Base-by-base conservation (phyloP, 23 red algal species). In the Gracilaria gracilis region DNA sequence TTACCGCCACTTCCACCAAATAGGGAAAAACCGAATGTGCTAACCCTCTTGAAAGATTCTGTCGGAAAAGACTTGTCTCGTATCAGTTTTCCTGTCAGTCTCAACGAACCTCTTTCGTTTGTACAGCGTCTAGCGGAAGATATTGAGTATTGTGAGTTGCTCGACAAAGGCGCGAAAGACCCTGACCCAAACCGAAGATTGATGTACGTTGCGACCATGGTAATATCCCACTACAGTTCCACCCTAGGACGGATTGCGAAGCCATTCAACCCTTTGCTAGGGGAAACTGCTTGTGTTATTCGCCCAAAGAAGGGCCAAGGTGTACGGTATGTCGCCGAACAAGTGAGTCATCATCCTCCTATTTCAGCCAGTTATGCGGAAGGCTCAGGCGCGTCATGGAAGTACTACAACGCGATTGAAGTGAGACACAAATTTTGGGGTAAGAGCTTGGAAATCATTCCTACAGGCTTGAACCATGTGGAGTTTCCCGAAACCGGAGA, bases 371-470 rank as follows among this genome's bases (percentile, higher is more conserved):
- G 84, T 23, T 93, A 98, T 62, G 96, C 93, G 36, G 93, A 95
- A 57, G 96, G 97, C 27, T 84, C 89, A 40, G 79, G 89, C 53
- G 82, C 83, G 19, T 88, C 61, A 9, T 99, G 97, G 97, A 91
- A 70, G 27, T 99, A 99, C 75, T 86, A 84, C 49, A 90, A 89
- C 32, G 82, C 88, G 46, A 95, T 90, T 46, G 92, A 95, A 89
- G 86, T 99, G 57, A 83, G 86, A 42, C 94, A 99, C 88, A 96
- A 96, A 91, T 99, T 99, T 93, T 99, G 95, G 94, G 97, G 97
- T 32, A 99, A 99, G 94, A 95, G 89, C 38, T 39, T 99, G 69
- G 97, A 99, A 88, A 87, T 99, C 34, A 92, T 99, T 84, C 94
- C 94, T 20, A 91, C 82, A 4, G 97, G 97, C 40, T 90, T 77